Evolutionary conservation across 306 rosid genomes (phyloP).

Genomic region (Rosa multiflora): DNA sequence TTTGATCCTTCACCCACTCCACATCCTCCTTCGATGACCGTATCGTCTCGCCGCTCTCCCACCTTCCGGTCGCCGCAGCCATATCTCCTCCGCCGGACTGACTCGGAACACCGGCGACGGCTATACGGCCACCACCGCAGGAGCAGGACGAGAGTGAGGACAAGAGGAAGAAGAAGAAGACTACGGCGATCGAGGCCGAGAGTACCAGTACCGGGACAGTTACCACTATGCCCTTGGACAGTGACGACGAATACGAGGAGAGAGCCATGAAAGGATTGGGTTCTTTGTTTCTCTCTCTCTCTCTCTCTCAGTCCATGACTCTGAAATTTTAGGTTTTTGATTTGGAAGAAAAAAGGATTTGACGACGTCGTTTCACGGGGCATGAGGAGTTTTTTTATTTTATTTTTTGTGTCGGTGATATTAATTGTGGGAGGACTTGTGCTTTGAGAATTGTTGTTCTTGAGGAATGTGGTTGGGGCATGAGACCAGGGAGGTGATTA

Average conservation of each 20-base stretch:
- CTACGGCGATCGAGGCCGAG: constrained; percentile 49
- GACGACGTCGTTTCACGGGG: too few species aligned
- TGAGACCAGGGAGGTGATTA: too few species aligned
- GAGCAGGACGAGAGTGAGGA: constrained; percentile 73
- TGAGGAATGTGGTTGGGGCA: too few species aligned
- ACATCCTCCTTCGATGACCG: constrained; percentile 63
- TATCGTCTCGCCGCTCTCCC: constrained; percentile 20
- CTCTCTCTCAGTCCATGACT: not conserved
- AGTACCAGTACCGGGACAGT: constrained; percentile 68
- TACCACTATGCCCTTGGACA: constrained; percentile 65
- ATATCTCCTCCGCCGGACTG: not conserved
- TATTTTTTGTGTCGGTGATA: too few species aligned
- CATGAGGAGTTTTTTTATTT: too few species aligned
- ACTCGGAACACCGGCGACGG: not conserved
- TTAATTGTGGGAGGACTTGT: too few species aligned
- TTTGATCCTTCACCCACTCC: constrained; percentile 17
- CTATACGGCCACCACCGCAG: constrained; percentile 29
- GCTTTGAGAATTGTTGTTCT: too few species aligned
- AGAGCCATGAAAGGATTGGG: constrained; percentile 37
- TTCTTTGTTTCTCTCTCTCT: not conserved
- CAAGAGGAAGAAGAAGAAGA: constrained; percentile 62
- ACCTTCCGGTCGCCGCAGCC: not conserved
- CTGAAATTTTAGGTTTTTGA: not conserved
- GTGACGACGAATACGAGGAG: constrained; percentile 30
- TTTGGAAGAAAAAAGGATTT: not conserved